These are phyloP conservation scores for Alternaria gansuensis DNA, from an alignment of 2,329 filamentous ascomycete genomes.

Conservation along the genomic window DNA sequence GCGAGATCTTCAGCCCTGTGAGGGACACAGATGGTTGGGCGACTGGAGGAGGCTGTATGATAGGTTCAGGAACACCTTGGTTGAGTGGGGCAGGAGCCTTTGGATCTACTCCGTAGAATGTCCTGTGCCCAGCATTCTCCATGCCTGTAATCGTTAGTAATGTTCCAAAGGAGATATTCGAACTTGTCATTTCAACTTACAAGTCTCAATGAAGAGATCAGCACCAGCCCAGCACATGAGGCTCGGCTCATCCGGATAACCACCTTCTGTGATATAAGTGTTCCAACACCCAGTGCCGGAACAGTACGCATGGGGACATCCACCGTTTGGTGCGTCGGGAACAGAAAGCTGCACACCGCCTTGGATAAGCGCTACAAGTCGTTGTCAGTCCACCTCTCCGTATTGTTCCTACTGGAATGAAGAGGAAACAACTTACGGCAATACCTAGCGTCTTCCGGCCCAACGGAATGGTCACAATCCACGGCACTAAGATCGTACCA, in stretches of 20 bases:
- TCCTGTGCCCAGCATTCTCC: constrained; percentile 19
- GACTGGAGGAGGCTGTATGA: background rate
- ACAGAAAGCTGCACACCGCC: constrained; percentile 35
- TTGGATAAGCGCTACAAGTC: constrained; percentile 19
- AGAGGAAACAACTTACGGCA: constrained; percentile 23
- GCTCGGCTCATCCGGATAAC: constrained; percentile 31
- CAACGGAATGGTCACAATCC: constrained; percentile 24
- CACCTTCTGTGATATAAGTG: constrained; percentile 28
- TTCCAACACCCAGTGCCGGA: constrained; percentile 16
- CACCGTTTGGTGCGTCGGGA: background rate
- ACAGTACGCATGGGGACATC: constrained; percentile 26
- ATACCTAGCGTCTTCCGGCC: constrained; percentile 22
- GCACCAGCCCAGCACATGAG: constrained; percentile 27
- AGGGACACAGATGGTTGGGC: background rate
- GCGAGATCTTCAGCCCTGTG: background rate
- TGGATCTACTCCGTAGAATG: constrained; percentile 1
- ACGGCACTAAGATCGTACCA: constrained; percentile 40
- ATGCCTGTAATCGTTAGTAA: constrained; percentile 16
- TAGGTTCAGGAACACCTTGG: background rate
- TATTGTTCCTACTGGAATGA: too few species aligned
- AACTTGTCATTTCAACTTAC: constrained; percentile 4
- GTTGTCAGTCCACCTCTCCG: background rate
- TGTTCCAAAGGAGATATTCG: background rate
- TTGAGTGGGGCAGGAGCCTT: background rate
- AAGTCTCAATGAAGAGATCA: constrained; percentile 34